Evolutionary conservation across 2,329 filamentous ascomycete genomes (phyloP), one percentile per base, ranked within the genome.

Genomic region (Fusarium sp.): DNA sequence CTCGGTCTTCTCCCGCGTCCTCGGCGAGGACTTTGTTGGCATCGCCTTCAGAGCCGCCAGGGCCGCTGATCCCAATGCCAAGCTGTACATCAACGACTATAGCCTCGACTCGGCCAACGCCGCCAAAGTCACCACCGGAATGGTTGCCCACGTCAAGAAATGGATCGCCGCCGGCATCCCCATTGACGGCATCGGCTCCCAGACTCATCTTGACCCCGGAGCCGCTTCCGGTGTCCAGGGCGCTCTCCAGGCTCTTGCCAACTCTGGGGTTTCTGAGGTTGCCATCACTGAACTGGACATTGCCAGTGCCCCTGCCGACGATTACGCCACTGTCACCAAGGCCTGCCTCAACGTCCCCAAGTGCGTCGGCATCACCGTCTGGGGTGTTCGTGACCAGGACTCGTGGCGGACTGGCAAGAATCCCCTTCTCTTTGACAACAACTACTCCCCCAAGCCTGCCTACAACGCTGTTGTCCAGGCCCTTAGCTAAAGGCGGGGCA

Each of bases 81-180:
- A 90, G 79, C 83, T 93, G 38, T 93, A 91, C 82, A 91, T 93
- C 80, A 93, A 93, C 79, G 90, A 93, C 77, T 87, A 85, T 79
- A 91, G 91, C 81, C 84, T 91, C 57, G 90, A 91, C 79, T 82
- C 78, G 44, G 83, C 89, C 16, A 83, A 72, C 69, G 84, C 85
- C 73, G 81, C 84, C 68, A 93, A 93, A 82, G 86, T 91, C 72
- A 42, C 18, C 11, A 80, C 72, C 20, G 83, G 83, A 50, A 86
- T 90, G 81, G 82, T 85, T 4, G 77, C 75, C 34, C 81, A 89
- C 73, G 90, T 93, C 70, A 85, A 86, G 74, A 85, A 88, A 75
- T 91, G 89, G 89, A 73, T 87, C 54, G 83, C 83, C 0, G 83
- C 82, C 1, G 90, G 89, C 16, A 83, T 84, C 60, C 79, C 75